Evolutionary conservation across 495 filamentous ascomycete genomes (phyloP), one percentile per base, ranked within the genome.

Genomic region (Lentithecium fluviatile): DNA sequence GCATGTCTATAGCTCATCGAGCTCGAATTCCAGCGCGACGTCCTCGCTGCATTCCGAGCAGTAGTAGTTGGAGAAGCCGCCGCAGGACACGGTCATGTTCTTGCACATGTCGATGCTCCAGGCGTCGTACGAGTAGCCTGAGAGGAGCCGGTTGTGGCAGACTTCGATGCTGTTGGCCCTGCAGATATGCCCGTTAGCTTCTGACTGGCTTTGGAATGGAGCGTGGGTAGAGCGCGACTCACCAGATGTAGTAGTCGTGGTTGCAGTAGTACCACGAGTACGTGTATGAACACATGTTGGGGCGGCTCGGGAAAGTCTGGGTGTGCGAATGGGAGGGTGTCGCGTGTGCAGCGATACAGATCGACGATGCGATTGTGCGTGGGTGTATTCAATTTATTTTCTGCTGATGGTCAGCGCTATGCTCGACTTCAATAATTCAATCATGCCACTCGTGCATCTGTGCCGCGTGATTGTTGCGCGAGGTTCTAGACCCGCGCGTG

Each of bases 81-180:
- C 67, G 53, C 69, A 69, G 15, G 62, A 60, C 26, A 73, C 70
- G 6, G 55, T 55, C 67, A 70, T 68, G 55, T 73, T 69, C 64
- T 71, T 71, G 67, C 70, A 73, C 69, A 73, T 70, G 48, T 73
- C 70, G 59, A 69, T 70, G 63, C 64, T 68, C 70, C 70, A 73
- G 15, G 67, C 69, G 46, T 73, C 70, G 64, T 71, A 69, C 11
- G 70, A 73, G 58, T 73, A 71, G 21, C 69, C 69, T 46, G 56
- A 67, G 26, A 73, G 64, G 11, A 71, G 64, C 19, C 69, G 66
- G 37, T 61, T 62, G 6, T 45, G 57, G 66, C 70, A 73, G 45
- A 70, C 60, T 57, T 70, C 70, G 49, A 70, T 65, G 36, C 15
- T 58, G 51, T 69, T 62, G 46, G 66, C 66, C 64, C 61, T 64